Percentiles rank a stretch among this genome's conserved stretches.
These are phyloP conservation scores for Tetrapisispora phaffii DNA, from an alignment of 805 yeast species.

Conservation along the genomic window DNA sequence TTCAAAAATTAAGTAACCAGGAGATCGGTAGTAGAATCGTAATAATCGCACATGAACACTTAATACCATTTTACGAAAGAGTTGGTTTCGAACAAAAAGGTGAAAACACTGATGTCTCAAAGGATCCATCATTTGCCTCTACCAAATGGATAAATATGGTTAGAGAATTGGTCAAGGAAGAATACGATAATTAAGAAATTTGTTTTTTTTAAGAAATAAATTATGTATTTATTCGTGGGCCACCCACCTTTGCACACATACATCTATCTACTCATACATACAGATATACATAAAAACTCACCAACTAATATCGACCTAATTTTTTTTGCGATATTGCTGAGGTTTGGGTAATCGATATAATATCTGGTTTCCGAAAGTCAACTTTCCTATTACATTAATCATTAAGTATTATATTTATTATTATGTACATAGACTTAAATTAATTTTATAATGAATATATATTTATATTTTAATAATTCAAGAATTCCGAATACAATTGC, in stretches of 20 bases:
- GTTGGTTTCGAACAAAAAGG: slow-evolving; percentile 74
- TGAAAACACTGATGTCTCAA: slow-evolving; percentile 29
- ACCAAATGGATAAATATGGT: slow-evolving; percentile 31
- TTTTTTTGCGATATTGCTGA: too few relatives aligned
- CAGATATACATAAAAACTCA: not conserved
- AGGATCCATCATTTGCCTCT: slow-evolving; percentile 24
- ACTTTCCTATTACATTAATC: too few relatives aligned
- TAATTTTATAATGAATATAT: too few relatives aligned
- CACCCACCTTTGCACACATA: not conserved
- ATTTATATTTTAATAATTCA: too few relatives aligned
- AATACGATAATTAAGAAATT: slow-evolving; percentile 19
- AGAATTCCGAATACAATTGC: too few relatives aligned
- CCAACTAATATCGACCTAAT: not conserved
- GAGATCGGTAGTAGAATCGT: slow-evolving; percentile 72
- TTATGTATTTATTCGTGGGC: not conserved
- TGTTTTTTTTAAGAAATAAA: too few relatives aligned
- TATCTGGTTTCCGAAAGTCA: too few relatives aligned
- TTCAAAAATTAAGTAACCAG: slow-evolving; percentile 82
- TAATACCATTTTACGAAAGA: slow-evolving; percentile 69
- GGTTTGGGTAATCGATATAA: too few relatives aligned
- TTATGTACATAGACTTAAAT: too few relatives aligned
- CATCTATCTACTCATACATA: too few relatives aligned
- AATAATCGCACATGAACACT: slow-evolving; percentile 58
- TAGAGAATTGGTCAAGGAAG: slow-evolving; percentile 30
- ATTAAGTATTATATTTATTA: too few relatives aligned